Evolutionary conservation across 306 rosid genomes (phyloP).

Genomic region (Cicer cuneatum): DNA sequence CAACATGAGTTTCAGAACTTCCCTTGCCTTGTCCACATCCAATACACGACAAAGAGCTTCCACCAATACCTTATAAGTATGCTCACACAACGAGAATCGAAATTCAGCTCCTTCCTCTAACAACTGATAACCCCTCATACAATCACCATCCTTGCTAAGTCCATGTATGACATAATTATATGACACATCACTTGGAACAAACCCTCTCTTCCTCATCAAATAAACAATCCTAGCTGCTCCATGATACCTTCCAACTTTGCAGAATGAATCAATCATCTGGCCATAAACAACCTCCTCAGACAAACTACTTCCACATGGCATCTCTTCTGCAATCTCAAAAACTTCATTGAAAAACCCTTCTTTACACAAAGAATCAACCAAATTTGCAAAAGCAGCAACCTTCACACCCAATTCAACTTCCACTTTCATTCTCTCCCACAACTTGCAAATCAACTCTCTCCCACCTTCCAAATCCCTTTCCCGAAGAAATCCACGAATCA

Average conservation of each 20-base stretch:
- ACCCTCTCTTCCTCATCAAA: slow-evolving; percentile 69
- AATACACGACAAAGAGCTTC: slow-evolving; percentile 67
- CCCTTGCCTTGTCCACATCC: slow-evolving; percentile 64
- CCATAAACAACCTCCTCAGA: slow-evolving; percentile 62
- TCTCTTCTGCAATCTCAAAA: slow-evolving; percentile 69
- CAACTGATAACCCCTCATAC: slow-evolving; percentile 83
- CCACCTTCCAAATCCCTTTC: slow-evolving; percentile 61
- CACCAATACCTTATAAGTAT: slow-evolving; percentile 68
- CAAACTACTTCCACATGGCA: slow-evolving; percentile 62
- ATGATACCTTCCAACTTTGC: slow-evolving; percentile 69
- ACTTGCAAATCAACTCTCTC: slow-evolving; percentile 54
- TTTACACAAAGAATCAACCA: slow-evolving; percentile 68
- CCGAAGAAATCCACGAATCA: slow-evolving; percentile 62
- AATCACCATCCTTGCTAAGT: slow-evolving; percentile 78
- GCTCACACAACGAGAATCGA: slow-evolving; percentile 65
- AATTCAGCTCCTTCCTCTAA: slow-evolving; percentile 71
- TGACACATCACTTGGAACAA: slow-evolving; percentile 60
- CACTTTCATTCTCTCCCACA: slow-evolving; percentile 71
- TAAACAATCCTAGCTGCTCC: slow-evolving; percentile 81
- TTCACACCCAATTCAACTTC: slow-evolving; percentile 56
- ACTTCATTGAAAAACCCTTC: slow-evolving; percentile 70
- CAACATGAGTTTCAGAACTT: slow-evolving; percentile 70
- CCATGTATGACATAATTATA: slow-evolving; percentile 78
- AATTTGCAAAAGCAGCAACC: slow-evolving; percentile 67
- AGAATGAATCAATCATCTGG: slow-evolving; percentile 88